phyloP scores from a whole-genome alignment of 495 filamentous ascomycete species.

The Podospora appendiculata region DNA sequence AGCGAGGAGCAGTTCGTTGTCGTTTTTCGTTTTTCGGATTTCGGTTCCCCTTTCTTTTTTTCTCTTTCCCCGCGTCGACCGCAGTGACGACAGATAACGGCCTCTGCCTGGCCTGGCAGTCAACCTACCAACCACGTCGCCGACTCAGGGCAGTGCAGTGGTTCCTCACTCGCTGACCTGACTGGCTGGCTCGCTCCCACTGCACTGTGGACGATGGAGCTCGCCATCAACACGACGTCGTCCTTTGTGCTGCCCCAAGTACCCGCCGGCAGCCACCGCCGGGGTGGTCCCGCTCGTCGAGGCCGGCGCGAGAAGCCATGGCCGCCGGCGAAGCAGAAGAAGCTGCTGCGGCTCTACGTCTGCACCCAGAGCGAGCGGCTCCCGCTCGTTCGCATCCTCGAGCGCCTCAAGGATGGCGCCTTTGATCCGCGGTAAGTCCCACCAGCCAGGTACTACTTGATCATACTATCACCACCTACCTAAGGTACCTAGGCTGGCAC shows the following conservation, averaged over 20 bases:
- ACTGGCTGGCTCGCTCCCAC: background rate
- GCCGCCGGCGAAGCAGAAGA: slow-evolving; percentile 24
- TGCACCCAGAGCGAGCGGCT: slow-evolving; percentile 27
- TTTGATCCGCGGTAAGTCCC: slow-evolving; percentile 26
- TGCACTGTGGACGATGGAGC: background rate
- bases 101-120: no score
- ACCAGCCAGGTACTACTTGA: no score
- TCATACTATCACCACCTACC: background rate
- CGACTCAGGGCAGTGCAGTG: no score
- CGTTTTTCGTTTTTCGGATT: no score
- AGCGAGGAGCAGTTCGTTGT: no score
- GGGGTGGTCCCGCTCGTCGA: slow-evolving; percentile 6
- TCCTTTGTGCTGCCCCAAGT: background rate
- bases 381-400: slow-evolving; percentile 25
- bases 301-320: slow-evolving; percentile 28
- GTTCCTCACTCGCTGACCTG: no score
- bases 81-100: no score
- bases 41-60: no score
- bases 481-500: no score
- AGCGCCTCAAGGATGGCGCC: slow-evolving; percentile 21
- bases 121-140: no score
- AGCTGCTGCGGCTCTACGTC: slow-evolving; percentile 24
- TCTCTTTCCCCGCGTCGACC: no score
- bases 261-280: background rate
- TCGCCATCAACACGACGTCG: background rate